Evolutionary conservation across 805 yeast genomes (phyloP).

Genomic region (Saccharomycopsis microspora): DNA sequence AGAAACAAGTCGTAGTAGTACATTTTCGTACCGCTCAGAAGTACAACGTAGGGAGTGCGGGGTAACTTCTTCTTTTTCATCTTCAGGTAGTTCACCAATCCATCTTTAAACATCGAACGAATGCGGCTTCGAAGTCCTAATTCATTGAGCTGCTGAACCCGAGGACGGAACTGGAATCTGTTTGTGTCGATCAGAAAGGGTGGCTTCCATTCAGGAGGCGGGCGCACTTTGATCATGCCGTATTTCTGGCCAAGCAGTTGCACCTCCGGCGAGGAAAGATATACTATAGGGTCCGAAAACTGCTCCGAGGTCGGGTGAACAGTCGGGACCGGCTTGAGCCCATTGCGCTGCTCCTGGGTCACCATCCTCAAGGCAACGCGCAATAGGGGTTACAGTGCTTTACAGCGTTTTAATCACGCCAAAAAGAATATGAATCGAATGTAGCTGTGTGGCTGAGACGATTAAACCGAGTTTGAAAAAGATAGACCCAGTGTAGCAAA

Average conservation of each 20-base stretch:
- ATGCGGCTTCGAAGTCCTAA: conserved; percentile 53
- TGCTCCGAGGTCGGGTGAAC: conserved; percentile 44
- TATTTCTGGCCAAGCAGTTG: conserved; percentile 36
- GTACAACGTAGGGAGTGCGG: conserved; percentile 11
- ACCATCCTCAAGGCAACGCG: neutral
- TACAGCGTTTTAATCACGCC: neutral
- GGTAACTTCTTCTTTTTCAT: conserved; percentile 27
- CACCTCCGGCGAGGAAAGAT: conserved; percentile 40
- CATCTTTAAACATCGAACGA: conserved; percentile 49
- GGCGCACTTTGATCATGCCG: conserved; percentile 69
- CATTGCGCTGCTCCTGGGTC: neutral
- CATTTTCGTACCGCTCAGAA: conserved; percentile 15
- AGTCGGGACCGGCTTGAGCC: conserved; percentile 33
- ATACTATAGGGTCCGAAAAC: conserved; percentile 53
- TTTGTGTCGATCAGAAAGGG: conserved; percentile 41
- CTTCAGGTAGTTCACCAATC: conserved; percentile 43
- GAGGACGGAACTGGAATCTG: conserved; percentile 51
- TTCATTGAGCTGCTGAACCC: conserved; percentile 58
- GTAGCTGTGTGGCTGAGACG: too few relatives aligned
- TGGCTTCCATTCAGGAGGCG: conserved; percentile 43
- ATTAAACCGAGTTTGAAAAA: too few relatives aligned
- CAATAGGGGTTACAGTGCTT: neutral
- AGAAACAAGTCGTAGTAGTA: conserved; percentile 31
- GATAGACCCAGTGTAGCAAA: neutral
- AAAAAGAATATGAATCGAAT: neutral